Evolutionary conservation across 116 monocot species (phyloP).

Genomic region (Phalaenopsis hybrid): DNA sequence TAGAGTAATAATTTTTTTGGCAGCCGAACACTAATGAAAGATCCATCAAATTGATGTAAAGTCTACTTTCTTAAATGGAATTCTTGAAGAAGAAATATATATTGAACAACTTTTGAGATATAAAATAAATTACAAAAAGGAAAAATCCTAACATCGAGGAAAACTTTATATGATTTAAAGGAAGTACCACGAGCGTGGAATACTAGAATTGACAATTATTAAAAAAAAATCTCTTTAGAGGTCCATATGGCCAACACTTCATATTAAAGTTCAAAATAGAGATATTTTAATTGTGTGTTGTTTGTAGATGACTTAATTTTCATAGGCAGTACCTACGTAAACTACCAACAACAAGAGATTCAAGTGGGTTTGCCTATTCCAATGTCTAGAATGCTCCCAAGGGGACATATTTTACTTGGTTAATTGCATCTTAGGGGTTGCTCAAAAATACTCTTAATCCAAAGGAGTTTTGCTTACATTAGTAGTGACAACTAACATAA

Average conservation of each 20-base stretch:
- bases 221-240: background rate
- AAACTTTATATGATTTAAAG: background rate
- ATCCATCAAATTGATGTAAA: background rate
- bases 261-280: background rate
- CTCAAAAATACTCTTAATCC: too few species aligned
- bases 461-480: too few species aligned
- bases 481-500: too few species aligned
- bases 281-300: background rate
- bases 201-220: background rate
- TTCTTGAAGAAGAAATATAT: background rate
- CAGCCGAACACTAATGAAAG: background rate
- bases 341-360: too few species aligned
- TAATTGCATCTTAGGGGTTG: too few species aligned
- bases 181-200: background rate
- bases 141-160: background rate
- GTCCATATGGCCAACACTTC: background rate
- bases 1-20: background rate
- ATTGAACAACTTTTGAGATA: background rate
- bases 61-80: background rate
- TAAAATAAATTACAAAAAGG: background rate
- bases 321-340: background rate
- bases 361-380: too few species aligned
- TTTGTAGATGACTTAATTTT: background rate
- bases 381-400: too few species aligned
- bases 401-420: too few species aligned